Conservation (phyloP, 768 basidiomycete species). For the Chalciporus sphaerocephalus region DNA sequence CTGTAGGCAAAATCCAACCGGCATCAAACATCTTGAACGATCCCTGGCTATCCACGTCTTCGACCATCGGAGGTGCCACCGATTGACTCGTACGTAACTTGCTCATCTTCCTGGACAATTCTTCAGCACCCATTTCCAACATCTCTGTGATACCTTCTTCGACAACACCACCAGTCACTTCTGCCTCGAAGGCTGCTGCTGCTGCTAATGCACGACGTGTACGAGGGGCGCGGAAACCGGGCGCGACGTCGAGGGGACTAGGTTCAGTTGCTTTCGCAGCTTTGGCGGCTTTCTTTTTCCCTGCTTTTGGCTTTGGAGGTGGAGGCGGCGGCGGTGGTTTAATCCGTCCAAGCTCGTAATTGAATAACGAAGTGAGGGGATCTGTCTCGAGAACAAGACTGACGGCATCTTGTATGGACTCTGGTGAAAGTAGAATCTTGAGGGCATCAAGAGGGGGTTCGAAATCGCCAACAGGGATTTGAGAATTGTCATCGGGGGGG, state of each 20-base stretch:
- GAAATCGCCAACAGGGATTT: slow-evolving; percentile 55
- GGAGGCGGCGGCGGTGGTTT: slow-evolving; percentile 62
- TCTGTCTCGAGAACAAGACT: slow-evolving; percentile 52
- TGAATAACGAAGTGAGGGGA: slow-evolving; percentile 65
- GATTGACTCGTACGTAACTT: slow-evolving; percentile 27
- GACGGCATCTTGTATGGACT: slow-evolving; percentile 48
- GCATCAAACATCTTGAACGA: slow-evolving; percentile 80
- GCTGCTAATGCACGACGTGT: slow-evolving; percentile 44
- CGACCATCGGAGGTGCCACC: slow-evolving; percentile 53
- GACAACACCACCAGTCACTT: slow-evolving; percentile 23
- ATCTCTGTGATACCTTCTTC: slow-evolving; percentile 9
- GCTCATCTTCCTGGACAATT: slow-evolving; percentile 27
- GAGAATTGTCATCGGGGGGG: slow-evolving; percentile 5
- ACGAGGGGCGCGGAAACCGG: slow-evolving; percentile 48
- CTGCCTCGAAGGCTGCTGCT: slow-evolving; percentile 42
- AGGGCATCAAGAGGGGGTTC: slow-evolving; percentile 64
- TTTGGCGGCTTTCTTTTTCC: slow-evolving; percentile 37
- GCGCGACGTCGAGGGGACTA: slow-evolving; percentile 34
- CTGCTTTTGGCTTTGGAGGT: slow-evolving; percentile 39
- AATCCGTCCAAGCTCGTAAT: slow-evolving; percentile 56
- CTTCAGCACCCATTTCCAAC: slow-evolving; percentile 9
- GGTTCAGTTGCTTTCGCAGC: slow-evolving; percentile 18
- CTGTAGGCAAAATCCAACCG: slow-evolving; percentile 84
- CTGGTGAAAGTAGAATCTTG: slow-evolving; percentile 50
- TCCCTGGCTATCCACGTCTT: slow-evolving; percentile 64